phyloP scores from a whole-genome alignment of 768 basidiomycete genomes.

The Pholiota microspora region DNA sequence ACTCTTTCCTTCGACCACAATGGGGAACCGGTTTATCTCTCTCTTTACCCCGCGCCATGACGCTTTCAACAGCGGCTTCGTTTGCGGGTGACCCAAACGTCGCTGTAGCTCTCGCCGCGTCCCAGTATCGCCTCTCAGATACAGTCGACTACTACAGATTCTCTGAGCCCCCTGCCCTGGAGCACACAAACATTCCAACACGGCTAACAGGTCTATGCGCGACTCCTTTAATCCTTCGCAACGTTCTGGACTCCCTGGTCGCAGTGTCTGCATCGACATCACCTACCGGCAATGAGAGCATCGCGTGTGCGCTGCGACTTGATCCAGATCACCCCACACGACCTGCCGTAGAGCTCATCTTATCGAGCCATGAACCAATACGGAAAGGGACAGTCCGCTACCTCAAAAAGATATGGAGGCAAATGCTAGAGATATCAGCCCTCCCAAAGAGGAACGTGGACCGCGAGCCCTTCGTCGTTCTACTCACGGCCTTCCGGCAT shows the following conservation, averaged over 20 bases:
- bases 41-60: background rate
- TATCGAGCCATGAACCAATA: conserved; percentile 2
- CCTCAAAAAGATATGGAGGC: background rate
- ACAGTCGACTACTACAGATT: background rate
- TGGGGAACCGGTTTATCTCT: background rate
- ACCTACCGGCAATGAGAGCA: background rate
- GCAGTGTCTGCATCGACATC: background rate
- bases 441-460: background rate
- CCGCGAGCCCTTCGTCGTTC: background rate
- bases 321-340: background rate
- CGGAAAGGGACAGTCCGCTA: background rate
- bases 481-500: background rate
- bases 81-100: background rate
- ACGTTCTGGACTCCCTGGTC: background rate
- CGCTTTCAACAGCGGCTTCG: background rate
- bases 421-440: background rate
- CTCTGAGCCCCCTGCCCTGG: background rate
- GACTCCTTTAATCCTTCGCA: background rate
- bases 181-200: background rate
- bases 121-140: background rate
- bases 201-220: background rate
- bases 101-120: background rate
- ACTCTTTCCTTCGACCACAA: background rate
- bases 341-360: conserved; percentile 1
- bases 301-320: conserved; percentile 1